These are phyloP conservation scores for Exophiala bonariae DNA, from an alignment of 2,329 filamentous ascomycete genomes.

Conservation along the genomic window DNA sequence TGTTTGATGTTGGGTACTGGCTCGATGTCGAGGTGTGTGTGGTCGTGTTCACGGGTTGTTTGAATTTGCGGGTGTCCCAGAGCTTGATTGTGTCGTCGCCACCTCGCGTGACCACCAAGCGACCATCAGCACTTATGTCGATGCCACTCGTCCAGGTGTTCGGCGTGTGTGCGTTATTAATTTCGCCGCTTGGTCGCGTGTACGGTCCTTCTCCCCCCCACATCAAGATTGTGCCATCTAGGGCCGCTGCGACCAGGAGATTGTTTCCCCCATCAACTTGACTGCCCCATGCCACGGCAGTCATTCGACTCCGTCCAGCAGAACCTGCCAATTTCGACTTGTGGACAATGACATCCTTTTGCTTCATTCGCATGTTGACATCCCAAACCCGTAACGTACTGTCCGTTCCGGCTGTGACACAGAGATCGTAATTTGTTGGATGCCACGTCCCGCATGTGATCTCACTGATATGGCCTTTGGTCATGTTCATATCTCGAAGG, in stretches of 20 bases:
- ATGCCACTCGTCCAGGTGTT: conserved; percentile 91
- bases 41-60: conserved; percentile 77
- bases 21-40: conserved; percentile 79
- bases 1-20: conserved; percentile 81
- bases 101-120: conserved; percentile 85
- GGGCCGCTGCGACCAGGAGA: conserved; percentile 75
- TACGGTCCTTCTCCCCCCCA: conserved; percentile 89
- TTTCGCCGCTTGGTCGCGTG: conserved; percentile 76
- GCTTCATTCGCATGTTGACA: conserved; percentile 82
- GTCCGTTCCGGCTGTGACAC: conserved; percentile 89
- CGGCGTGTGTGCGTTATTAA: conserved; percentile 76
- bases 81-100: conserved; percentile 92
- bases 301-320: conserved; percentile 91
- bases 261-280: conserved; percentile 75
- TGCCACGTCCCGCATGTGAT: conserved; percentile 89
- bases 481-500: conserved; percentile 93
- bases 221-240: conserved; percentile 89
- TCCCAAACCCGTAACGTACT: conserved; percentile 98
- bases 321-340: conserved; percentile 88
- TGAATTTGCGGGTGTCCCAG: conserved; percentile 97
- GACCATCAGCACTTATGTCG: conserved; percentile 86
- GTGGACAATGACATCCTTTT: conserved; percentile 93
- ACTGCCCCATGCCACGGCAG: conserved; percentile 81
- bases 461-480: conserved; percentile 93
- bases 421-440: conserved; percentile 78